Evolutionary conservation across 2,329 filamentous ascomycete species (phyloP).

Genomic region (Dactylellina leptospora): DNA sequence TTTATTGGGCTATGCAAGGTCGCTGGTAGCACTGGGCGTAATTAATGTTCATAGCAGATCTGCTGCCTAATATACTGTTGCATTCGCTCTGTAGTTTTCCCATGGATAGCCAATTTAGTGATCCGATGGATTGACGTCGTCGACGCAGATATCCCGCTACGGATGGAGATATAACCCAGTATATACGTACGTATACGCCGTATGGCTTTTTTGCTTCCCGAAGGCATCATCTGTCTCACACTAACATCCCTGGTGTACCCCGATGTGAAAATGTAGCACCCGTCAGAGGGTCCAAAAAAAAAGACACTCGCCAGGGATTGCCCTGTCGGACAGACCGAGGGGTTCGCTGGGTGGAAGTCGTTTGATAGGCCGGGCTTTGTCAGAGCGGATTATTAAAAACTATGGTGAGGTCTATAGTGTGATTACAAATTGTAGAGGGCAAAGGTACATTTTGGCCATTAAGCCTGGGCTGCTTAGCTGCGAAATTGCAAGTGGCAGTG

Average conservation of each 20-base stretch:
- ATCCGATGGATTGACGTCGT: constrained; percentile 7
- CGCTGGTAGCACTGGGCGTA: not conserved
- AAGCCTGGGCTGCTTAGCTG: constrained; percentile 7
- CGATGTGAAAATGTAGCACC: constrained; percentile 20
- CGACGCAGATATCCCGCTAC: not conserved
- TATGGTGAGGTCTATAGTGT: constrained; percentile 29
- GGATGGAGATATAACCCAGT: not conserved
- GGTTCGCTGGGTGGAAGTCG: not conserved
- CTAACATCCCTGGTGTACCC: constrained; percentile 1
- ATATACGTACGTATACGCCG: constrained; percentile 9
- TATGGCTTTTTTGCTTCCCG: not conserved
- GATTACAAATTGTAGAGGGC: constrained; percentile 48
- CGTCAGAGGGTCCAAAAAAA: not conserved
- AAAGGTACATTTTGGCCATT: not conserved
- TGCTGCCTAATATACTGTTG: constrained; percentile 41
- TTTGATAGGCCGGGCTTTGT: constrained; percentile 21
- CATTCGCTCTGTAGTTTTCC: not conserved
- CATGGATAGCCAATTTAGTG: not conserved
- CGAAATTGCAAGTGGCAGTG: constrained; percentile 40
- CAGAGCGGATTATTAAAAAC: constrained; percentile 41
- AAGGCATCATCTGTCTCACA: constrained; percentile 36
- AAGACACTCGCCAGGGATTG: constrained; percentile 8
- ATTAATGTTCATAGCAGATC: constrained; percentile 8
- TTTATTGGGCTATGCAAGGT: constrained; percentile 30
- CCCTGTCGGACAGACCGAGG: constrained; percentile 44